Conservation (phyloP, 1,139 yeast genomes). For the Candida glucosophila region DNA sequence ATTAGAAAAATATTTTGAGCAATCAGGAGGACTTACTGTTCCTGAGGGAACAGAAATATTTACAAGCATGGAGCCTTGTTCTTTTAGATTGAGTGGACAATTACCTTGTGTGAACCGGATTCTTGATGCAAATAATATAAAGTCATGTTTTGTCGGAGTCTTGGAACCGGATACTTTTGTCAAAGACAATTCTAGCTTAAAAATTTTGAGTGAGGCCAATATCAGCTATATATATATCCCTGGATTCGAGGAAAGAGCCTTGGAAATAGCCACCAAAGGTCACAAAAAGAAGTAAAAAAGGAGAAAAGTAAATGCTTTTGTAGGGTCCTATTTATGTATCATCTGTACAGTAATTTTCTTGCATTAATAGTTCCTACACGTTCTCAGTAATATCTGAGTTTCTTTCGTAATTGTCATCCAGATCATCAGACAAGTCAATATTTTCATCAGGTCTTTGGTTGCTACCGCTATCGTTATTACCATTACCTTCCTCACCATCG, state of each 20-base stretch:
- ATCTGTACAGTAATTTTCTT: too few relatives aligned
- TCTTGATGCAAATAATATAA: slow-evolving; percentile 44
- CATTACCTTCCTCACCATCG: too few relatives aligned
- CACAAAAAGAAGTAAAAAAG: too few relatives aligned
- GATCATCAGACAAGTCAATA: too few relatives aligned
- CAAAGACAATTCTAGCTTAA: slow-evolving; percentile 58
- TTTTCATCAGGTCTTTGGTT: too few relatives aligned
- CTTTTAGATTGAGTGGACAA: slow-evolving; percentile 82
- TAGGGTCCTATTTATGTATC: too few relatives aligned
- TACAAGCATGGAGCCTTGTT: slow-evolving; percentile 98
- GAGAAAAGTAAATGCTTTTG: too few relatives aligned
- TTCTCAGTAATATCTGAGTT: too few relatives aligned
- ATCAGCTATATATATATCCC: slow-evolving; percentile 74
- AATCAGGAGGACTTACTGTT: slow-evolving; percentile 31
- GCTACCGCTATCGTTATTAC: too few relatives aligned
- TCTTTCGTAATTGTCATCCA: too few relatives aligned
- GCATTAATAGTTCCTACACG: too few relatives aligned
- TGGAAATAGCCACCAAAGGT: slow-evolving; percentile 70
- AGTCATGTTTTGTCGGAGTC: slow-evolving; percentile 84
- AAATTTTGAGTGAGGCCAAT: slow-evolving; percentile 43
- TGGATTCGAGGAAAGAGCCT: slow-evolving; percentile 71
- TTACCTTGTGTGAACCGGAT: slow-evolving; percentile 82
- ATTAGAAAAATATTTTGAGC: slow-evolving; percentile 56
- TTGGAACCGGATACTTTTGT: slow-evolving; percentile 87
- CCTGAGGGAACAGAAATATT: slow-evolving; percentile 79